A percentile compares a stretch with the other conserved stretches of the same genome.
These are phyloP conservation scores for Beauveria medogensis DNA, from an alignment of 2,329 filamentous ascomycete genomes.

Conservation along the genomic window DNA sequence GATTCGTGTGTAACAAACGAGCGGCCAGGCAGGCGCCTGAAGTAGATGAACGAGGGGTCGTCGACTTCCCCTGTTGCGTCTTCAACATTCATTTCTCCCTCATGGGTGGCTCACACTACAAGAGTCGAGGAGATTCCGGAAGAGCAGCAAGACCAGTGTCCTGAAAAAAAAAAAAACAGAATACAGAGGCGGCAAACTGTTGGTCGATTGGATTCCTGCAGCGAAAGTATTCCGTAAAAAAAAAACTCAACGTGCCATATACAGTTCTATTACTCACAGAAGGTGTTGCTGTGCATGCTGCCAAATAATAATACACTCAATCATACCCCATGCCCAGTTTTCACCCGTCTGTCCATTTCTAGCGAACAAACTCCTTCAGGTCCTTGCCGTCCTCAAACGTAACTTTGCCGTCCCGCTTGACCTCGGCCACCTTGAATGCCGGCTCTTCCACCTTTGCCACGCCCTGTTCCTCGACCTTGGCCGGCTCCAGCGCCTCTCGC, in stretches of 20 bases:
- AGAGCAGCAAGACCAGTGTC: too few species aligned
- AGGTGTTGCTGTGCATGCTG: background rate
- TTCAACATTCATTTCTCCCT: too few species aligned
- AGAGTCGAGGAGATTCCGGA: too few species aligned
- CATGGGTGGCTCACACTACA: too few species aligned
- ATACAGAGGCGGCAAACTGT: too few species aligned
- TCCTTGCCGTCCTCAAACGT: slow-evolving; percentile 53
- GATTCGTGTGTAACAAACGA: too few species aligned
- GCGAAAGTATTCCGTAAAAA: background rate
- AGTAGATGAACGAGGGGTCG: too few species aligned
- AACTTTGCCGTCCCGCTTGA: slow-evolving; percentile 57
- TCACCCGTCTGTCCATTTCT: background rate
- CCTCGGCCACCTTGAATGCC: slow-evolving; percentile 47
- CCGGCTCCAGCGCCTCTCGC: slow-evolving; percentile 46
- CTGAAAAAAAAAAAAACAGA: too few species aligned
- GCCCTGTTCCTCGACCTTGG: background rate
- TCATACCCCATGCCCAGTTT: background rate
- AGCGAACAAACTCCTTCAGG: slow-evolving; percentile 47
- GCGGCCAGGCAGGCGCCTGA: too few species aligned
- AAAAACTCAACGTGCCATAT: background rate
- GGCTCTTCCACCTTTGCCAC: slow-evolving; percentile 15
- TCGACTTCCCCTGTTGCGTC: too few species aligned
- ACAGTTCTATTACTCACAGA: background rate
- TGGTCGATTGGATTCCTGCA: too few species aligned
- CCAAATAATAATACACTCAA: slow-evolving; percentile 4